Evolutionary conservation across 2,329 filamentous ascomycete genomes (phyloP).

Genomic region (Aspergillus pseudoglaucus): DNA sequence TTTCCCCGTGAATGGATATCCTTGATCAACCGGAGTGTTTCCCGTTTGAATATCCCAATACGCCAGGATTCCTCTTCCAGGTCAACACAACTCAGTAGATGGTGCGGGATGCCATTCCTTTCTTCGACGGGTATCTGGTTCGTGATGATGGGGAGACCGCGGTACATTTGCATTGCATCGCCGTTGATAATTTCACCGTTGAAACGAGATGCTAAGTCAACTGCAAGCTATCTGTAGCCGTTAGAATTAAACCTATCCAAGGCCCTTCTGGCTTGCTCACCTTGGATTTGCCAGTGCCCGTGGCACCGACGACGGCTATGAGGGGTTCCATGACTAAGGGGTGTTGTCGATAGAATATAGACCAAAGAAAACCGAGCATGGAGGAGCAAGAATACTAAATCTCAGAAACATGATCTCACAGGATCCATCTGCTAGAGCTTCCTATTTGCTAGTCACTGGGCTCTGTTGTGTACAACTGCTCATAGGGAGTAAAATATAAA

Average conservation of each 20-base stretch:
- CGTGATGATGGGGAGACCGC: constrained; percentile 84
- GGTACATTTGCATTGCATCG: constrained; percentile 97
- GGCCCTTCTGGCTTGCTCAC: constrained; percentile 43
- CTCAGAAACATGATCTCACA: constrained; percentile 8
- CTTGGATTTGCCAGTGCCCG: constrained; percentile 89
- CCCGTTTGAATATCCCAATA: constrained; percentile 67
- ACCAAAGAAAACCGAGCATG: constrained; percentile 25
- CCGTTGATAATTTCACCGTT: constrained; percentile 95
- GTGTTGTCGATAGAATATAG: constrained; percentile 12
- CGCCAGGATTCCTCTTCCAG: constrained; percentile 76
- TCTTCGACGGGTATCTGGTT: constrained; percentile 80
- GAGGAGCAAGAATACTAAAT: not conserved
- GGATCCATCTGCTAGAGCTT: not conserved
- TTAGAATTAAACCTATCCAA: constrained; percentile 14
- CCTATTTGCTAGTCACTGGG: not conserved
- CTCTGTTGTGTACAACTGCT: not conserved
- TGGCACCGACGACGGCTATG: constrained; percentile 78
- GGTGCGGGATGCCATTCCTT: constrained; percentile 73
- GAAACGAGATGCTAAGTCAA: constrained; percentile 74
- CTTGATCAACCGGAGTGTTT: constrained; percentile 61
- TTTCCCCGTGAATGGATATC: constrained; percentile 74
- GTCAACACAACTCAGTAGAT: constrained; percentile 73
- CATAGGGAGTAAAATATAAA: not conserved
- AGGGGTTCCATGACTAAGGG: constrained; percentile 48
- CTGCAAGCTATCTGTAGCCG: constrained; percentile 61